Conservation (phyloP, 345 rosid species). For the Populus euphratica region DNA sequence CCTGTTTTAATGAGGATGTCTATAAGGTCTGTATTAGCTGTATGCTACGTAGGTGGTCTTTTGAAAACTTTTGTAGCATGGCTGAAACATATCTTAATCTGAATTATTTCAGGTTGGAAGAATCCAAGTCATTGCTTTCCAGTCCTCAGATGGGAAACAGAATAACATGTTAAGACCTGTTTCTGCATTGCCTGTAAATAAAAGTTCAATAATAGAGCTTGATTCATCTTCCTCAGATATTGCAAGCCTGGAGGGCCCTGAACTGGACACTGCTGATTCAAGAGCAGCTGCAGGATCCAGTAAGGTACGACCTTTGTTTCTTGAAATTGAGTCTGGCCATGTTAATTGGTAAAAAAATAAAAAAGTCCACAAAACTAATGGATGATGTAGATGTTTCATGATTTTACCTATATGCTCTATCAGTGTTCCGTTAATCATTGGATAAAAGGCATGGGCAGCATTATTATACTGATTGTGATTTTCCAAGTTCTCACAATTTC, state of each 20-base stretch:
- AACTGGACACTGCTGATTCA: slow-evolving; percentile 73
- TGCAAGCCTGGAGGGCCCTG: slow-evolving; percentile 39
- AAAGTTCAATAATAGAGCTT: slow-evolving; percentile 54
- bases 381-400: no score
- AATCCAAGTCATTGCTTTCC: slow-evolving; percentile 97
- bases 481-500: neutral
- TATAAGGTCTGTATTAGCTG: slow-evolving; percentile 55
- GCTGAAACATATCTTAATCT: slow-evolving; percentile 11
- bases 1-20: slow-evolving; percentile 88
- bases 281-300: slow-evolving; percentile 35
- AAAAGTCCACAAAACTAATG: no score
- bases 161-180: slow-evolving; percentile 43
- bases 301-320: slow-evolving; percentile 43
- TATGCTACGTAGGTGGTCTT: slow-evolving; percentile 7
- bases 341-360: neutral
- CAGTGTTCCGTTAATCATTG: neutral
- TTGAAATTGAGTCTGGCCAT: neutral
- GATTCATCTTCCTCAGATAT: slow-evolving; percentile 77
- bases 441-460: neutral
- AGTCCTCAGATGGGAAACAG: slow-evolving; percentile 86
- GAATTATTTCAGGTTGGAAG: slow-evolving; percentile 69
- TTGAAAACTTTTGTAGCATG: slow-evolving; percentile 2
- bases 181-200: slow-evolving; percentile 48
- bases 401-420: no score
- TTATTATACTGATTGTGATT: neutral